Evolutionary conservation across 345 rosid genomes (phyloP).

Genomic region (Eucalyptus sp.): DNA sequence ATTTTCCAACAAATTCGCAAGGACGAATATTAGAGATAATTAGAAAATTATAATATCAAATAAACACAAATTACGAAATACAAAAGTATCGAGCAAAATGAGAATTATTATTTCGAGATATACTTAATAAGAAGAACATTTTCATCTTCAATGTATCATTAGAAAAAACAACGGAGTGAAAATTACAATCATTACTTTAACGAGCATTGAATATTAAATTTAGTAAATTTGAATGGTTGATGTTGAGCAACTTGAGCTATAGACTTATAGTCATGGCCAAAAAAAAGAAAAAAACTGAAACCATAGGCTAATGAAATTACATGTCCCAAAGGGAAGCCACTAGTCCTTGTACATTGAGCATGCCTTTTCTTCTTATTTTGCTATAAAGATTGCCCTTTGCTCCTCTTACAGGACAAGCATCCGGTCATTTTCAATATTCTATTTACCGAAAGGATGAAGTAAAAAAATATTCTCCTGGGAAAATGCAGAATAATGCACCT

Average conservation of each 20-base stretch:
- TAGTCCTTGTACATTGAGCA: neutral
- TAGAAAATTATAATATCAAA: too few relatives aligned
- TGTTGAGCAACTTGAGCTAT: neutral
- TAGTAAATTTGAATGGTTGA: neutral
- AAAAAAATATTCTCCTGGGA: neutral
- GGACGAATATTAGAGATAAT: too few relatives aligned
- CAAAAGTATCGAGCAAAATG: neutral
- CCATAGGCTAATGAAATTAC: neutral
- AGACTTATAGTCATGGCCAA: neutral
- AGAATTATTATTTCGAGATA: neutral
- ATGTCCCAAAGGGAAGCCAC: neutral
- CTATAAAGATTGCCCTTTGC: neutral
- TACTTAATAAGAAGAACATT: neutral
- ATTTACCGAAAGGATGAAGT: neutral
- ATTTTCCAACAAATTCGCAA: too few relatives aligned
- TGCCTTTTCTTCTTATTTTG: neutral
- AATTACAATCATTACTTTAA: neutral
- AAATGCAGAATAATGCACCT: neutral
- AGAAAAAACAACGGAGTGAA: too few relatives aligned
- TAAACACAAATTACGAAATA: too few relatives aligned
- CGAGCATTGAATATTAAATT: too few relatives aligned
- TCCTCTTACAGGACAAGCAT: neutral
- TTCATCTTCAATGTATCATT: fast-evolving
- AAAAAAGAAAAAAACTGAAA: too few relatives aligned
- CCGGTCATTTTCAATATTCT: neutral